Conservation (phyloP, 1,139 yeast species). For the Pichia sp. region DNA sequence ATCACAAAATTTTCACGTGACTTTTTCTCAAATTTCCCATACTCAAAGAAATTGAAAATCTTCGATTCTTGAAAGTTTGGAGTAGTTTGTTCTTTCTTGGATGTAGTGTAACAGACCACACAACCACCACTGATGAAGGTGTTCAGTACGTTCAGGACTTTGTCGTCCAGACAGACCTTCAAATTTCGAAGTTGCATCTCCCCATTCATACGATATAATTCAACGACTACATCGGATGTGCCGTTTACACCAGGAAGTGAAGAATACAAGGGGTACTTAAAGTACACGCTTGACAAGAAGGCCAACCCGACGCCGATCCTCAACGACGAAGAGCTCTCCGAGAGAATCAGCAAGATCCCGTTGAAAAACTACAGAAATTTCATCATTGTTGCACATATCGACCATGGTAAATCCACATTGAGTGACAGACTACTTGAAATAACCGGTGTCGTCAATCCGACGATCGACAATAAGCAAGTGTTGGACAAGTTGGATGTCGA, state of each 20-base stretch:
- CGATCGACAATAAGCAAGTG: slow-evolving; percentile 76
- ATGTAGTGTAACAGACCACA: too few relatives aligned
- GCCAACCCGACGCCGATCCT: slow-evolving; percentile 29
- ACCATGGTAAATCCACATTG: slow-evolving; percentile 93
- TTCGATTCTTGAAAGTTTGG: too few relatives aligned
- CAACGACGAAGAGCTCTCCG: slow-evolving; percentile 31
- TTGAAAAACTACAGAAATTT: slow-evolving; percentile 82
- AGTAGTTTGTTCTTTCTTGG: too few relatives aligned
- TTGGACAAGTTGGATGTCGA: slow-evolving; percentile 93
- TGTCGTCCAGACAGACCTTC: too few relatives aligned
- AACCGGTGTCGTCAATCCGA: slow-evolving; percentile 84
- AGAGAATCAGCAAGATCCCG: slow-evolving; percentile 72
- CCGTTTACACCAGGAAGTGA: slow-evolving; percentile 17
- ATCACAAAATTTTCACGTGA: too few relatives aligned
- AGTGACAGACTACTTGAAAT: slow-evolving; percentile 84
- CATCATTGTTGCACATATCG: slow-evolving; percentile 96
- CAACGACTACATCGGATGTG: background rate
- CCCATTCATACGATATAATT: background rate
- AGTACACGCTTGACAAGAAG: slow-evolving; percentile 25
- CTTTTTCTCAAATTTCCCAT: too few relatives aligned
- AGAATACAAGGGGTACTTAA: slow-evolving; percentile 27
- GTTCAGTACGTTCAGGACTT: too few relatives aligned
- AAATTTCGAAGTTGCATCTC: too few relatives aligned
- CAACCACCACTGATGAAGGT: too few relatives aligned
- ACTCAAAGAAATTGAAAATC: too few relatives aligned